These are phyloP conservation scores for Coemansia reversa DNA, from an alignment of 192 early-diverging fungal species.

Conservation along the genomic window DNA sequence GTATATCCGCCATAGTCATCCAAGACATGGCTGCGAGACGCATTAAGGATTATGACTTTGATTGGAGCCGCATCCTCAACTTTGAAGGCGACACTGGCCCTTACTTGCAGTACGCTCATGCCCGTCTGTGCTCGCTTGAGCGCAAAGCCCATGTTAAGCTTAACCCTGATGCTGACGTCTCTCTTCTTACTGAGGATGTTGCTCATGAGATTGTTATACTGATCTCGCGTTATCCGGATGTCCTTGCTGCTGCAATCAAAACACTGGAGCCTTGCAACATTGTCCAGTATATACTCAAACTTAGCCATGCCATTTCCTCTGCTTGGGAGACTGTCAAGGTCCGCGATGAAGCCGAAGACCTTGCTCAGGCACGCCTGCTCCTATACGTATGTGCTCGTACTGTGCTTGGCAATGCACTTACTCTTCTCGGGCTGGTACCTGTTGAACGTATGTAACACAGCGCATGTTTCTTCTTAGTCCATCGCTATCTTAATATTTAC, in stretches of 20 bases:
- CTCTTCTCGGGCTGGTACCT: slow-evolving; percentile 78
- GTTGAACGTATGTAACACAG: slow-evolving; percentile 83
- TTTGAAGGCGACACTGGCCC: slow-evolving; percentile 99
- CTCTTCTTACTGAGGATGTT: slow-evolving; percentile 65
- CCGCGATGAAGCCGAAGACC: slow-evolving; percentile 62
- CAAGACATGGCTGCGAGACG: slow-evolving; percentile 90
- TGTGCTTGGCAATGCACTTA: slow-evolving; percentile 83
- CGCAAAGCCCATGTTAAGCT: slow-evolving; percentile 67
- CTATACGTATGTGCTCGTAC: slow-evolving; percentile 81
- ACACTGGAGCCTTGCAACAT: slow-evolving; percentile 83
- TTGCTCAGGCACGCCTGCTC: slow-evolving; percentile 86
- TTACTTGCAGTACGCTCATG: slow-evolving; percentile 98
- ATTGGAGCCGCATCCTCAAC: slow-evolving; percentile 87
- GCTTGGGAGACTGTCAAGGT: slow-evolving; percentile 79
- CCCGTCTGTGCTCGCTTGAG: slow-evolving; percentile 94
- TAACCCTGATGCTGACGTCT: slow-evolving; percentile 66
- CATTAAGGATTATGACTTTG: slow-evolving; percentile 93
- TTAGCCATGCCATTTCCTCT: slow-evolving; percentile 77
- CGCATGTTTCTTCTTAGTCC: background rate
- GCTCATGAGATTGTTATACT: slow-evolving; percentile 73
- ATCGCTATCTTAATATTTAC: too few relatives aligned
- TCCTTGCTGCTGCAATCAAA: slow-evolving; percentile 65
- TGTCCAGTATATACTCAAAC: slow-evolving; percentile 80
- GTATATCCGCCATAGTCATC: slow-evolving; percentile 88
- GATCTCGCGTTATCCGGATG: slow-evolving; percentile 83